phyloP scores from a whole-genome alignment of 441 rosid genomes.

The Populus hybrid region DNA sequence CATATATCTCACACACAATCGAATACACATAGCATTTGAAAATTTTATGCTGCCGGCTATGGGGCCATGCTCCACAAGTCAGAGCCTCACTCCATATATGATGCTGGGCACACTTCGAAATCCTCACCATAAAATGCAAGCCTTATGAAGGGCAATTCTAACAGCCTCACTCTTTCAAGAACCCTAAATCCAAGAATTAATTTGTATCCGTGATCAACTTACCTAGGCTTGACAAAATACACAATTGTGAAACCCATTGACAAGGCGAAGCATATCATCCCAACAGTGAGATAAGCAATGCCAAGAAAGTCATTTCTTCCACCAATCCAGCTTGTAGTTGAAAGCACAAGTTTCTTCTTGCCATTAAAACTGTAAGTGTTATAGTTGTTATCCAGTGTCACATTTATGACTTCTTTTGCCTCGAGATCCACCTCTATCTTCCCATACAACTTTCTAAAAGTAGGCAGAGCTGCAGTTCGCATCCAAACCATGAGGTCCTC shows the following conservation, averaged over 20 bases:
- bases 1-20: background rate
- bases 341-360: slow-evolving; percentile 80
- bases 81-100: background rate
- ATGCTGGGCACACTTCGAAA: background rate
- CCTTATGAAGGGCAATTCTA: background rate
- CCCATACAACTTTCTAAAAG: slow-evolving; percentile 88
- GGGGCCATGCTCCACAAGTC: background rate
- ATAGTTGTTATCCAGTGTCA: slow-evolving; percentile 56
- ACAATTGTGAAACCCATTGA: slow-evolving; percentile 71
- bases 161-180: background rate
- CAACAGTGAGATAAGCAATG: slow-evolving; percentile 75
- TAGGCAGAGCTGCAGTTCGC: slow-evolving; percentile 97
- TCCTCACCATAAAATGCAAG: background rate
- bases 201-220: slow-evolving; percentile 4
- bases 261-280: slow-evolving; percentile 80
- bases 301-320: slow-evolving; percentile 89
- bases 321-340: slow-evolving; percentile 87
- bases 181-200: background rate
- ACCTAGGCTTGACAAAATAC: slow-evolving; percentile 92
- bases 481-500: slow-evolving; percentile 96
- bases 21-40: background rate
- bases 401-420: slow-evolving; percentile 42
- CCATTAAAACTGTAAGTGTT: slow-evolving; percentile 83
- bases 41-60: background rate
- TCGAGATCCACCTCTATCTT: slow-evolving; percentile 78